Evolutionary conservation across 2,329 filamentous ascomycete genomes (phyloP).

Genomic region (Chrysoporthe deuterocubensis): DNA sequence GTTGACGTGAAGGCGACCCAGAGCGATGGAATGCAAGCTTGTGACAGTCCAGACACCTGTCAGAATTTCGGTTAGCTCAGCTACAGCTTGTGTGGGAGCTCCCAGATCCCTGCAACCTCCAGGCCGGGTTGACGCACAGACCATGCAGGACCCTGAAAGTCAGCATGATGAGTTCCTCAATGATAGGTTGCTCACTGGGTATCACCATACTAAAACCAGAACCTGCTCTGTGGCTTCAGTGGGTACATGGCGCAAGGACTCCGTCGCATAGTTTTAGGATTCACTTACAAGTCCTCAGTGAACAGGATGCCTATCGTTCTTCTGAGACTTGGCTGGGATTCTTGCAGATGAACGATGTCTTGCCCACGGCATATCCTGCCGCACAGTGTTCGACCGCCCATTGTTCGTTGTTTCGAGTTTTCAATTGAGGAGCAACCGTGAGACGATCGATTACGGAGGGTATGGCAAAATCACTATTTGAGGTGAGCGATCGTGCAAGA

Average conservation of each 20-base stretch:
- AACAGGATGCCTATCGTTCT: background rate
- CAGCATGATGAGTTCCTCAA: background rate
- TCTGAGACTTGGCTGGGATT: background rate
- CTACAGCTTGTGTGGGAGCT: slow-evolving; percentile 1
- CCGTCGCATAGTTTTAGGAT: too few species aligned
- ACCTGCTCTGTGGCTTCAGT: background rate
- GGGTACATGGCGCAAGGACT: background rate
- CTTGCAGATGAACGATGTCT: too few species aligned
- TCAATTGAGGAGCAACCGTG: too few species aligned
- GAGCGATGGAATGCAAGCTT: slow-evolving; percentile 3
- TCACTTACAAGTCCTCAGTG: background rate
- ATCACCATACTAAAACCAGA: background rate
- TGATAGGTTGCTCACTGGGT: background rate
- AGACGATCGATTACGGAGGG: too few species aligned
- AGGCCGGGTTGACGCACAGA: background rate
- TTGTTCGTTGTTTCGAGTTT: too few species aligned
- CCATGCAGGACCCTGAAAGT: background rate
- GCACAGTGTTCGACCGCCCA: too few species aligned
- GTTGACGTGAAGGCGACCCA: background rate
- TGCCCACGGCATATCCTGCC: too few species aligned
- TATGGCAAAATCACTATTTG: background rate
- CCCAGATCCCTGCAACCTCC: background rate
- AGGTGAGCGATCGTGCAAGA: background rate
- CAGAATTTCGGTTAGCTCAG: slow-evolving; percentile 1
- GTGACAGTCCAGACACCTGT: slow-evolving; percentile 16